Conservation (phyloP, 129 eudicot species). For the Tagetes erecta region DNA sequence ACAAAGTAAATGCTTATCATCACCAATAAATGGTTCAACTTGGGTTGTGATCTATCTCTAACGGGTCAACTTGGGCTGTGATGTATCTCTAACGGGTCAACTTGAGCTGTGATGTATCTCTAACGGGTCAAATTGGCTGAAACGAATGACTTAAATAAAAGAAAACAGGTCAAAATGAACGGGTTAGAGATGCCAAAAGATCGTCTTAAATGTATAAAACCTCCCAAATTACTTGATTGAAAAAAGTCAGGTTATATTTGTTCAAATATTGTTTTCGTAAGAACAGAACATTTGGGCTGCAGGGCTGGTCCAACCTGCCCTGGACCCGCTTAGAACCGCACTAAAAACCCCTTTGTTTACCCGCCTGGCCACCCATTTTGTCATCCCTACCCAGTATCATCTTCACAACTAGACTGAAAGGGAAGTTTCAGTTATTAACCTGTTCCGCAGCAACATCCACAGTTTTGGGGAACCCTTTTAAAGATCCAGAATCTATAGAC, state of each 20-base stretch:
- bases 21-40: background rate
- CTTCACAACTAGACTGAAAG: background rate
- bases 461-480: conserved; percentile 80
- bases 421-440: conserved; percentile 44
- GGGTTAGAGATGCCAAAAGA: background rate
- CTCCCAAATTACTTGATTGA: background rate
- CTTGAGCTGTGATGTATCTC: background rate
- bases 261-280: background rate
- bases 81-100: background rate
- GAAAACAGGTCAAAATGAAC: background rate
- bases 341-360: background rate
- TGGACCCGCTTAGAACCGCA: background rate
- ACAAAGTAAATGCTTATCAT: conserved; percentile 1
- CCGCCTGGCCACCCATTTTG: background rate
- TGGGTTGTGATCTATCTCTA: no score
- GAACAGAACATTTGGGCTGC: background rate
- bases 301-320: conserved; percentile 2
- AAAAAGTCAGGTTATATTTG: background rate
- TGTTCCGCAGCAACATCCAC: conserved; percentile 62
- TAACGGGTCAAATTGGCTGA: conserved; percentile 1
- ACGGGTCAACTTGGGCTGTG: no score
- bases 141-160: background rate
- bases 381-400: background rate
- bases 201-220: background rate
- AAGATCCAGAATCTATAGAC: conserved; percentile 91